Percentiles rank a stretch among this genome's conserved stretches.
Conservation (phyloP, 768 basidiomycete genomes). For the Rhodocollybia butyracea region DNA sequence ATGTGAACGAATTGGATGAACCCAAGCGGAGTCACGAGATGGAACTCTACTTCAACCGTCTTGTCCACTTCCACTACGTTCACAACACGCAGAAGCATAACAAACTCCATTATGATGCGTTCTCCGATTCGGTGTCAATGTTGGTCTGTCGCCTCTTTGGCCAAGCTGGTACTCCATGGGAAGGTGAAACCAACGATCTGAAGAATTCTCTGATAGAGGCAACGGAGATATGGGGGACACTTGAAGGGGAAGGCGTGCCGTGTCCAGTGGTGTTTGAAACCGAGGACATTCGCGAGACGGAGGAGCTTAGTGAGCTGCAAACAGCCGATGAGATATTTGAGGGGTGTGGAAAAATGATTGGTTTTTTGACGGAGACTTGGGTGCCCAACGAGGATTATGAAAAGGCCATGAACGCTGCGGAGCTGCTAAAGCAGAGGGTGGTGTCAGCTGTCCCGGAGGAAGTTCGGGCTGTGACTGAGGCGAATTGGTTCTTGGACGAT, state of each 20-base stretch:
- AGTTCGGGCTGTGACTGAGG: constrained; percentile 31
- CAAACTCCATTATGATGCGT: constrained; percentile 34
- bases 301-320: constrained; percentile 30
- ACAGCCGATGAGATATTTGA: constrained; percentile 28
- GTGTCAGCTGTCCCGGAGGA: constrained; percentile 21
- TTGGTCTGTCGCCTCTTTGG: constrained; percentile 40
- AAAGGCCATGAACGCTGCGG: constrained; percentile 27
- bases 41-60: constrained; percentile 40
- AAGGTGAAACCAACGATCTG: constrained; percentile 46
- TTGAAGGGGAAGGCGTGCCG: constrained; percentile 33
- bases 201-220: constrained; percentile 44
- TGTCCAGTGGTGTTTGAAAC: constrained; percentile 46
- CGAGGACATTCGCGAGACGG: constrained; percentile 41
- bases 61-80: constrained; percentile 50
- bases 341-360: constrained; percentile 22
- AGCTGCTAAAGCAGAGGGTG: constrained; percentile 31
- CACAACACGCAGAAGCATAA: constrained; percentile 42
- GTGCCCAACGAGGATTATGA: constrained; percentile 40
- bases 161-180: constrained; percentile 44
- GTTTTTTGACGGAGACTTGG: constrained; percentile 39
- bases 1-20: constrained; percentile 38
- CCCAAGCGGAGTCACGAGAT: constrained; percentile 25
- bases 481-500: constrained; percentile 45
- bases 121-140: constrained; percentile 32
- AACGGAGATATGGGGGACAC: constrained; percentile 38